Base-by-base conservation (phyloP, 768 basidiomycete species). In the Chalciporus piperatus region DNA sequence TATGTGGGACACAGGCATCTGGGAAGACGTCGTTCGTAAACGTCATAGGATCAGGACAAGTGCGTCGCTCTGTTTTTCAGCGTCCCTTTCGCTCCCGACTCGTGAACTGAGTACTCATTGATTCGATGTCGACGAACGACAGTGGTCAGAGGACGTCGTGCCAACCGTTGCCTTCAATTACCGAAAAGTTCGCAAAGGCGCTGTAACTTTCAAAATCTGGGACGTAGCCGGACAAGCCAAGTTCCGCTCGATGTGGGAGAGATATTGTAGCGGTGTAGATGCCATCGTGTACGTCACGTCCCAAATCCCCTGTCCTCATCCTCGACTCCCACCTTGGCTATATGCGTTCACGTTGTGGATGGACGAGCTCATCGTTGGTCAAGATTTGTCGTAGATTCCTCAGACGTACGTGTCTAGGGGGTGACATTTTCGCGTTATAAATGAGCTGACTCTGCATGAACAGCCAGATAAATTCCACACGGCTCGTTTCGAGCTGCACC, bases 131-230 rank as follows among this genome's bases (percentile, higher is more conserved):
- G 14, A 32, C 4, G 27, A 45, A 44, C 35, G 16, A 33, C 70
- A 95, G 83, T 97, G 92, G 89, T 92, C 89, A 52, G 92, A 95
- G 74, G 94, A 96, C 48, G 92, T 94, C n/a, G 93, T 93, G 0
- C 94, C 94, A 1, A 97, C 94, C 1, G 89, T 97, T 19, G 92
- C 93, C 7, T 97, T 93, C 75, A 94, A 93, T 60, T 84, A 93
- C 61, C 79, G 90, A 17, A 92, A 90, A 67, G 85, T 96, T 12
- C 76, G 86, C 55, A 92, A 91, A 62, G 92, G 92, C 12, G 95
- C 92, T 53, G 84, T 96, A 1, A 92, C 89, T 1, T 74, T 97
- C 63, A 96, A 93, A 68, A 84, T 97, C 43, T 97, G 94, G 94
- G 94, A 97, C 68, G 89, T 97, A 35, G 93, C 93, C 55, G 92